Conservation (phyloP, 2,329 filamentous ascomycete genomes). For the Aspergillus aculeatus region DNA sequence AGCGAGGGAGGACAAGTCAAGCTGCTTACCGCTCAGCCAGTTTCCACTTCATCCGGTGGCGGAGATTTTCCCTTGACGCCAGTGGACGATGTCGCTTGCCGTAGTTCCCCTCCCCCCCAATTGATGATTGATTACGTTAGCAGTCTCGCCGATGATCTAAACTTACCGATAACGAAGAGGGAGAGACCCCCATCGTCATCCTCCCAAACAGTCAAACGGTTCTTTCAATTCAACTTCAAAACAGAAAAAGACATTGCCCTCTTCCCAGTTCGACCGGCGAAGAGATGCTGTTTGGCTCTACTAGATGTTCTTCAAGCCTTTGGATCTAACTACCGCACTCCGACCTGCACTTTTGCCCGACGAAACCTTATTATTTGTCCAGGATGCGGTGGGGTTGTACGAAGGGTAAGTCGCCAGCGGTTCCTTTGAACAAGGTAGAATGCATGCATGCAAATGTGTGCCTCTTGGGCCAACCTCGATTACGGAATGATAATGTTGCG, state of each 20-base stretch:
- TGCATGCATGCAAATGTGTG: neutral
- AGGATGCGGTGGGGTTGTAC: constrained; percentile 95
- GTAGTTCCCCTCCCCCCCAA: neutral
- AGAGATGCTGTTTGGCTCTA: constrained; percentile 36
- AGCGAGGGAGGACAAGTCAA: neutral
- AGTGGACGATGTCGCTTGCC: constrained; percentile 5
- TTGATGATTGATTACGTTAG: constrained; percentile 9
- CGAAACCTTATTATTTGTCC: constrained; percentile 92
- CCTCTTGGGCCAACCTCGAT: neutral
- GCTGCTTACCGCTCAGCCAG: constrained; percentile 1
- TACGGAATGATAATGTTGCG: constrained; percentile 16
- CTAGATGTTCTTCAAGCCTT: constrained; percentile 96
- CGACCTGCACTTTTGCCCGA: constrained; percentile 89
- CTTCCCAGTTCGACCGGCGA: constrained; percentile 11
- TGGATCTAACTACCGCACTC: constrained; percentile 94
- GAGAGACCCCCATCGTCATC: neutral
- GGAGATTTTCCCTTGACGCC: constrained; percentile 11
- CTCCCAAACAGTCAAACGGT: neutral
- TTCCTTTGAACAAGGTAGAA: constrained; percentile 9
- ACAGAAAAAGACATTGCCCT: neutral
- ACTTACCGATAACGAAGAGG: constrained; percentile 4
- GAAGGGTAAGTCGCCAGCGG: constrained; percentile 69
- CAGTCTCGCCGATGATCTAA: neutral
- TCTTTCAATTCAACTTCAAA: too few relatives aligned
- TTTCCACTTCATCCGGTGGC: constrained; percentile 7